Conservation (phyloP, 768 basidiomycete genomes). For the Boletus sp. region DNA sequence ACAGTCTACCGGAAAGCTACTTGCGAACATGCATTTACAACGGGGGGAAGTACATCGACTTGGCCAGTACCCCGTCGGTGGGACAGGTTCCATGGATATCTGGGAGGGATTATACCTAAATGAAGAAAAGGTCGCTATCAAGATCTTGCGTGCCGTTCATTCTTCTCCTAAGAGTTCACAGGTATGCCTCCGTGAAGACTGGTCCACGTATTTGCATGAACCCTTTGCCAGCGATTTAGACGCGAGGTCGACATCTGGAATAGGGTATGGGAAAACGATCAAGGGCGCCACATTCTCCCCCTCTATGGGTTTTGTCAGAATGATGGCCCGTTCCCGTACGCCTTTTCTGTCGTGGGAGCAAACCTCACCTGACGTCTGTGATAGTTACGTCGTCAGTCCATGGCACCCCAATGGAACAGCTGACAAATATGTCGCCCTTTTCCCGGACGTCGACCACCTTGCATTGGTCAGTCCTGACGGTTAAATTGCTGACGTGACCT, state of each 20-base stretch:
- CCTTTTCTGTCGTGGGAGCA: neutral
- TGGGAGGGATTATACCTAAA: conserved; percentile 54
- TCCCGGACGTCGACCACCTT: conserved; percentile 41
- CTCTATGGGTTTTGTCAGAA: conserved; percentile 55
- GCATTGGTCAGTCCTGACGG: conserved; percentile 34
- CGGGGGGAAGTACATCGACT: conserved; percentile 51
- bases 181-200: conserved; percentile 28
- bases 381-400: conserved; percentile 55
- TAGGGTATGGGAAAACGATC: conserved; percentile 49
- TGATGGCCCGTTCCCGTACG: conserved; percentile 57
- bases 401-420: conserved; percentile 54
- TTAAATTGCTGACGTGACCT: neutral
- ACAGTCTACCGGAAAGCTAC: conserved; percentile 40
- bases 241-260: conserved; percentile 55
- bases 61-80: conserved; percentile 48
- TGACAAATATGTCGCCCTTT: conserved; percentile 42
- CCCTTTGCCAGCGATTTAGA: conserved; percentile 41
- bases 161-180: conserved; percentile 42
- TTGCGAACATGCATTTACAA: conserved; percentile 48
- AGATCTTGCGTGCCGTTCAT: conserved; percentile 50
- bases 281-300: conserved; percentile 50
- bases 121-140: conserved; percentile 55
- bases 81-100: conserved; percentile 52
- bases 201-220: conserved; percentile 1
- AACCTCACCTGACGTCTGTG: conserved; percentile 1